A percentile compares a stretch with the other conserved stretches of the same genome.
These are phyloP conservation scores for Aspergillus fumigatiaffinis DNA, from an alignment of 2,329 filamentous ascomycete species.

Conservation along the genomic window DNA sequence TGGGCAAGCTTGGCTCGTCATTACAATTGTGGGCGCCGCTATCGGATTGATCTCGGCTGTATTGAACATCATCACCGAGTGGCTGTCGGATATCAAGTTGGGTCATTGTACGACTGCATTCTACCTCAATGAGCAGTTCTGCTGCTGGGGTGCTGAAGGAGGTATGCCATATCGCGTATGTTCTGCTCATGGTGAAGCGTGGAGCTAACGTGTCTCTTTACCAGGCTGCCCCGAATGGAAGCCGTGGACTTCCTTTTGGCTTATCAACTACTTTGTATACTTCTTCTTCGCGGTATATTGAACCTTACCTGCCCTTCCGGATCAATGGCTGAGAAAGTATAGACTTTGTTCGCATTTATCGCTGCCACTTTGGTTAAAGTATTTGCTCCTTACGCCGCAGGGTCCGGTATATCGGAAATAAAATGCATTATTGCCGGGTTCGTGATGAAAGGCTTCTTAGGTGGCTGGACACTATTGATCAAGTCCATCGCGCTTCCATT, in stretches of 20 bases:
- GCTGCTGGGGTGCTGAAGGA: slow-evolving; percentile 92
- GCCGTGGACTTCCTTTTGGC: slow-evolving; percentile 73
- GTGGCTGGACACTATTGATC: slow-evolving; percentile 85
- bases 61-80: slow-evolving; percentile 93
- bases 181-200: background rate
- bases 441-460: slow-evolving; percentile 97
- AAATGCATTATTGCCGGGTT: slow-evolving; percentile 99
- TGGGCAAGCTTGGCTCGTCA: slow-evolving; percentile 95
- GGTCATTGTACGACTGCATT: slow-evolving; percentile 95
- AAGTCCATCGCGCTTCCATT: slow-evolving; percentile 89
- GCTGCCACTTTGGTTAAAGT: slow-evolving; percentile 81
- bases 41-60: slow-evolving; percentile 93
- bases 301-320: background rate
- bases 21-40: slow-evolving; percentile 83
- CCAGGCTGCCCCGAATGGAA: slow-evolving; percentile 83
- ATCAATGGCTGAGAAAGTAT: slow-evolving; percentile 5
- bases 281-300: slow-evolving; percentile 70
- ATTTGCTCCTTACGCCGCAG: slow-evolving; percentile 93
- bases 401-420: slow-evolving; percentile 96
- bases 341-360: slow-evolving; percentile 75
- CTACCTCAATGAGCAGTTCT: slow-evolving; percentile 96
- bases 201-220: background rate
- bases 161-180: slow-evolving; percentile 46
- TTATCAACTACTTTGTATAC: slow-evolving; percentile 83
- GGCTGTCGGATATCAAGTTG: slow-evolving; percentile 91